Evolutionary conservation across 2,329 filamentous ascomycete species (phyloP).

Genomic region (Neurospora crassa): DNA sequence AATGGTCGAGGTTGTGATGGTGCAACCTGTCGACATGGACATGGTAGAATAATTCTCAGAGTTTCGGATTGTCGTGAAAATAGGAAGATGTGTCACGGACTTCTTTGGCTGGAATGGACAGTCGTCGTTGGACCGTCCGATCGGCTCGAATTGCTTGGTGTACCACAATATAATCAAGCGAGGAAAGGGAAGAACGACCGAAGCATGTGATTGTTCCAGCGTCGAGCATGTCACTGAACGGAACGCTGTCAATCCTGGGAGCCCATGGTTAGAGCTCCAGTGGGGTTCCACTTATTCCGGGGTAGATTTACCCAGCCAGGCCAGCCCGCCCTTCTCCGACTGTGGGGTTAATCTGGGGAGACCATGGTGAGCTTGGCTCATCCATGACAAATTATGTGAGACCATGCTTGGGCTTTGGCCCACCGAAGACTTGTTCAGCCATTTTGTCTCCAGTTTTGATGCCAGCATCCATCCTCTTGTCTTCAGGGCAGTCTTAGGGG

Average conservation of each 20-base stretch:
- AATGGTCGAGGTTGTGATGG: neutral
- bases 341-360: neutral
- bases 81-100: slow-evolving; percentile 15
- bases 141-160: neutral
- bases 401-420: too few species aligned
- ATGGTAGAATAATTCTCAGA: neutral
- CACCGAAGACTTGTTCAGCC: too few species aligned
- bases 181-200: neutral
- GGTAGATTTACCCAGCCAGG: neutral
- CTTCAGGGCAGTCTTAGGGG: neutral
- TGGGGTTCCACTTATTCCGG: neutral
- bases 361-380: too few species aligned
- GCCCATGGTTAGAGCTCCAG: neutral
- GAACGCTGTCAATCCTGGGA: neutral
- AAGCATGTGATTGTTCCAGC: neutral
- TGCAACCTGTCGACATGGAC: neutral
- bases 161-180: neutral
- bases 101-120: slow-evolving; percentile 12
- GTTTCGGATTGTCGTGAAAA: neutral
- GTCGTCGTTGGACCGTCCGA: neutral
- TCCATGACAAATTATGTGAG: too few species aligned
- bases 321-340: neutral
- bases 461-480: neutral
- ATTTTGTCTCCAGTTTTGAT: neutral
- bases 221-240: neutral